These are phyloP conservation scores for Phytophthora fragariae DNA, from an alignment of 352 stramenopile genomes.

Conservation along the genomic window DNA sequence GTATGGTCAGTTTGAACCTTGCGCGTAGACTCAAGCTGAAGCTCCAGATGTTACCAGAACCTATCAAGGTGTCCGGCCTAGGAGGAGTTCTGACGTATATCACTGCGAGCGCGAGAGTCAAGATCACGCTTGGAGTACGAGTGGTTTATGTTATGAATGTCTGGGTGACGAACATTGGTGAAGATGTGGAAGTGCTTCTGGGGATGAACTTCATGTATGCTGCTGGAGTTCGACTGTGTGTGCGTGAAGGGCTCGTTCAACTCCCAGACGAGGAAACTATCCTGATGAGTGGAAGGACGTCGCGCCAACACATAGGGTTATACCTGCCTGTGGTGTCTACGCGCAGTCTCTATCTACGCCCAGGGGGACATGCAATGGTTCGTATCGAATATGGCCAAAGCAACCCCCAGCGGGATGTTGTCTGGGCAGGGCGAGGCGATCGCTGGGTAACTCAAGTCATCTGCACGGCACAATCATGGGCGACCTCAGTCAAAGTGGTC, in stretches of 20 bases:
- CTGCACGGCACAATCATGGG: background rate
- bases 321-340: background rate
- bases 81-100: slow-evolving; percentile 1
- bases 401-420: background rate
- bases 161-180: slow-evolving; percentile 30
- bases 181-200: slow-evolving; percentile 30
- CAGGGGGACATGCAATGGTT: background rate
- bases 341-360: background rate
- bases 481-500: background rate
- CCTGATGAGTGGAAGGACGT: background rate
- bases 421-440: background rate
- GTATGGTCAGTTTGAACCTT: slow-evolving; percentile 6
- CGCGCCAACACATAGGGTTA: background rate
- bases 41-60: background rate
- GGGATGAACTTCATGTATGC: slow-evolving; percentile 42
- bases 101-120: background rate
- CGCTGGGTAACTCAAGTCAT: background rate
- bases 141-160: slow-evolving; percentile 7
- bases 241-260: background rate
- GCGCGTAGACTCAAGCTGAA: slow-evolving; percentile 8
- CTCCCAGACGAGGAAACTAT: slow-evolving; percentile 9
- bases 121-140: background rate
- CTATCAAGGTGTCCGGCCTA: background rate
- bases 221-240: slow-evolving; percentile 22
- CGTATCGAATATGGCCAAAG: background rate